Evolutionary conservation across 1,139 yeast genomes (phyloP).

Genomic region (Taphrina pruni): DNA sequence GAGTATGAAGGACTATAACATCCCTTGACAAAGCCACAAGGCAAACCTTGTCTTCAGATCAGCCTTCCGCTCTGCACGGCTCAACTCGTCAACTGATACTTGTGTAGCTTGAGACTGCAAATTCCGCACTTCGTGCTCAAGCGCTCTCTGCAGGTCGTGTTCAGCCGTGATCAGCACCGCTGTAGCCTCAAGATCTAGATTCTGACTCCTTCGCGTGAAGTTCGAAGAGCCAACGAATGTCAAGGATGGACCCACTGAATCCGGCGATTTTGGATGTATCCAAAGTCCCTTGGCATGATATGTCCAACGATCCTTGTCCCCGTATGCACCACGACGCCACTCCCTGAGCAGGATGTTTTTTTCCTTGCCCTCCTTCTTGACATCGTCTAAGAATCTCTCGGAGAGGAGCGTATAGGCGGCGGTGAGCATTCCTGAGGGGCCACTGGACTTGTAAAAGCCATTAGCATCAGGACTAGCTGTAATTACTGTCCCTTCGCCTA

Average conservation of each 20-base stretch:
- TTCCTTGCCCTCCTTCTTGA: conserved; percentile 56
- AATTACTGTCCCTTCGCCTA: conserved; percentile 72
- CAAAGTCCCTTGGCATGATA: conserved; percentile 97
- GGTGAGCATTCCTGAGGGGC: conserved; percentile 82
- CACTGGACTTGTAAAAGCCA: conserved; percentile 85
- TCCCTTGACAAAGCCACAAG: conserved; percentile 38
- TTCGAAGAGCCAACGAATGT: conserved; percentile 37
- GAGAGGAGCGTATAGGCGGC: conserved; percentile 85
- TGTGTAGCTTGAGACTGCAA: conserved; percentile 54
- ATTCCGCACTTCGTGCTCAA: conserved; percentile 69
- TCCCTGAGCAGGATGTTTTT: conserved; percentile 66
- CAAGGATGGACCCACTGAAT: conserved; percentile 40
- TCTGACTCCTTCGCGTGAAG: conserved; percentile 79
- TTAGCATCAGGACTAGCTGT: conserved; percentile 70
- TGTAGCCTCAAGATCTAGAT: conserved; percentile 85
- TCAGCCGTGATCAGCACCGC: conserved; percentile 78
- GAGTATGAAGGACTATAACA: conserved; percentile 7
- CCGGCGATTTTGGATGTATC: conserved; percentile 63
- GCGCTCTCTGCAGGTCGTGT: conserved; percentile 60
- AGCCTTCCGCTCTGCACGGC: conserved; percentile 31
- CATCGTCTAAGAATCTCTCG: conserved; percentile 66
- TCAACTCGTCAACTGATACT: conserved; percentile 42
- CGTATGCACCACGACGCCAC: conserved; percentile 87
- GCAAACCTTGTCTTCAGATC: conserved; percentile 36
- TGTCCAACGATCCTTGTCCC: conserved; percentile 88